Percentiles rank a stretch among this genome's conserved stretches.
These are phyloP conservation scores for Chlamydomonas incerta DNA, from an alignment of 139 green algal species.

Conservation along the genomic window DNA sequence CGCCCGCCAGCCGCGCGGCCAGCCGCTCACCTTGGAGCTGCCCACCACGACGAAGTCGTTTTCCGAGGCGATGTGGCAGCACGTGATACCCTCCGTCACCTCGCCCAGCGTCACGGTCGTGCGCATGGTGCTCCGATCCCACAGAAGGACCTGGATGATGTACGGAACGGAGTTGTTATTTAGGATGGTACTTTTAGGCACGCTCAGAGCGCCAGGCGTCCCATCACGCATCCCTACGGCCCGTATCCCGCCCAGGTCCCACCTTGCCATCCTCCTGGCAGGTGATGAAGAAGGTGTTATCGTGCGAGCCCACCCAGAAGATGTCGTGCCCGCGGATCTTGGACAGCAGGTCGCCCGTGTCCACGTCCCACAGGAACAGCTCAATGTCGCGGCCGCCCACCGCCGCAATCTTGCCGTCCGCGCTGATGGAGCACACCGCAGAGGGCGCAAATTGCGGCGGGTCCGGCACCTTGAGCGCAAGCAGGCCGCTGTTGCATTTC, in stretches of 20 bases:
- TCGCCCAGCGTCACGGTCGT: constrained; percentile 35
- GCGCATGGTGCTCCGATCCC: constrained; percentile 41
- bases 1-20: too few relatives aligned
- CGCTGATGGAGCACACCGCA: constrained; percentile 48
- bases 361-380: constrained; percentile 56
- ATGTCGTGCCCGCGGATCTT: constrained; percentile 60
- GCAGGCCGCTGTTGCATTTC: constrained; percentile 35
- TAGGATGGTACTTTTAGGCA: too few relatives aligned
- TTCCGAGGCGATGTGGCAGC: constrained; percentile 51
- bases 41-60: constrained; percentile 57
- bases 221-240: too few relatives aligned
- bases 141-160: constrained; percentile 55
- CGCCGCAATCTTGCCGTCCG: constrained; percentile 56
- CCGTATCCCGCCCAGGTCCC: too few relatives aligned
- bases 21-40: constrained; percentile 8
- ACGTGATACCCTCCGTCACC: constrained; percentile 45
- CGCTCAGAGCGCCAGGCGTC: too few relatives aligned
- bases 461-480: constrained; percentile 57
- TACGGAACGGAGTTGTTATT: too few relatives aligned
- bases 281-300: constrained; percentile 62
- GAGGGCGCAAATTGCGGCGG: constrained; percentile 53
- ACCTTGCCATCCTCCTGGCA: constrained; percentile 59
- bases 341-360: constrained; percentile 50
- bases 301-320: constrained; percentile 52
- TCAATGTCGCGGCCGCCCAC: constrained; percentile 61